Base-by-base conservation (phyloP, 2,329 filamentous ascomycete species). In the Alternaria brassicae region DNA sequence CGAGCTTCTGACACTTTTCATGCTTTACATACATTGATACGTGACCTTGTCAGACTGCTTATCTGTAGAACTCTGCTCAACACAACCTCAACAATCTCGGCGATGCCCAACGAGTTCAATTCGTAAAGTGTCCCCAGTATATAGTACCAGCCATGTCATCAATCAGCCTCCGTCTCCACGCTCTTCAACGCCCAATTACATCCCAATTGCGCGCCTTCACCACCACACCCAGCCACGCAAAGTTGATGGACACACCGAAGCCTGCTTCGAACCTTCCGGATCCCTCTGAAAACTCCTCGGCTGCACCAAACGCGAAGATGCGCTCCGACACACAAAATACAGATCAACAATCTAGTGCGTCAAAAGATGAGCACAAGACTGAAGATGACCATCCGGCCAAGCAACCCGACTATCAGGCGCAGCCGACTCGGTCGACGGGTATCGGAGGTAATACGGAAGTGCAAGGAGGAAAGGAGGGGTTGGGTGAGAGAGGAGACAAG, bases 321-420 rank as follows among this genome's bases (percentile, higher is more conserved):
- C 67, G 71, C 39, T 62, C 64, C 2, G 67, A 68, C 36, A 70
- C 69, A 4, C 71, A 70, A 13, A 67, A 73, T 48, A 73, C 66
- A 10, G 72, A 74, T 39, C 23, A 41, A 12, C 72, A 78, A 49
- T 78, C 75, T 2, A 72, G 58, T 23, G 74, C 76, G 15, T 77
- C 74, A 1, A 50, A 52, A 6, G 56, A 73, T 1, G 69, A 74
- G 54, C 50, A 68, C 23, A 69, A 69, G 58, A 67, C 32, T 9
- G 74, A 73, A 2, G 70, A 73, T 36, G 72, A 78, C 19, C 75
- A 79, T 53, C 77, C 77, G 1, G 76, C 76, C 1, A 78, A 78
- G 57, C 77, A 78, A 50, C 76, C 76, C 0, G 76, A 79, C 51
- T 51, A 65, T 7, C 76, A 79, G 59, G 55, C 60, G 17, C 53